These are phyloP conservation scores for Phoma sp. DNA, from an alignment of 2,329 filamentous ascomycete species.

Conservation along the genomic window DNA sequence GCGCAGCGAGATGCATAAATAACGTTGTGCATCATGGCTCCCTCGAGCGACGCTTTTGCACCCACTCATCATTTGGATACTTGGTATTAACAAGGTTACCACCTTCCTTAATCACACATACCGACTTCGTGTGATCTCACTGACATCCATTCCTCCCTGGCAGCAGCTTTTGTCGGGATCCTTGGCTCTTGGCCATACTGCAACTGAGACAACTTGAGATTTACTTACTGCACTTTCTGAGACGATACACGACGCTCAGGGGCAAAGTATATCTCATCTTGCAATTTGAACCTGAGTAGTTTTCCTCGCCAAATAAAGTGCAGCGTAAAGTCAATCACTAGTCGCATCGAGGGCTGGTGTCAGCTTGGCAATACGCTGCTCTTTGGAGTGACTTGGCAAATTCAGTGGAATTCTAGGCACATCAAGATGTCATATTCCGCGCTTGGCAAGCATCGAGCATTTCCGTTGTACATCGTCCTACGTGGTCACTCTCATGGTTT, in stretches of 20 bases:
- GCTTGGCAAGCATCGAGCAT: constrained; percentile 25
- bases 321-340: not conserved
- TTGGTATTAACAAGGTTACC: not conserved
- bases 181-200: constrained; percentile 13
- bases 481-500: constrained; percentile 3
- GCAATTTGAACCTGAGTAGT: not conserved
- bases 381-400: constrained; percentile 21
- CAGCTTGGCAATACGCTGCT: constrained; percentile 21
- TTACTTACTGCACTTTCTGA: not conserved
- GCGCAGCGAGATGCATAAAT: constrained; percentile 27
- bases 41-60: too few relatives aligned
- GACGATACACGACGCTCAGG: not conserved
- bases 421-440: constrained; percentile 23
- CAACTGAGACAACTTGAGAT: constrained; percentile 11
- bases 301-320: not conserved
- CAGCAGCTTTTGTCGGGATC: constrained; percentile 1
- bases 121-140: not conserved
- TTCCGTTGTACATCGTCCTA: constrained; percentile 8
- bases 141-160: constrained; percentile 8
- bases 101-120: constrained; percentile 1
- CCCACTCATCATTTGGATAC: not conserved
- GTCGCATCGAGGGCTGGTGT: not conserved
- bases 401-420: constrained; percentile 23
- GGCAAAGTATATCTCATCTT: not conserved
- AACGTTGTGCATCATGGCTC: constrained; percentile 20